Percentiles rank a stretch among this genome's conserved stretches.
phyloP scores from a whole-genome alignment of 208 protist species.

The Porcisia deanei region DNA sequence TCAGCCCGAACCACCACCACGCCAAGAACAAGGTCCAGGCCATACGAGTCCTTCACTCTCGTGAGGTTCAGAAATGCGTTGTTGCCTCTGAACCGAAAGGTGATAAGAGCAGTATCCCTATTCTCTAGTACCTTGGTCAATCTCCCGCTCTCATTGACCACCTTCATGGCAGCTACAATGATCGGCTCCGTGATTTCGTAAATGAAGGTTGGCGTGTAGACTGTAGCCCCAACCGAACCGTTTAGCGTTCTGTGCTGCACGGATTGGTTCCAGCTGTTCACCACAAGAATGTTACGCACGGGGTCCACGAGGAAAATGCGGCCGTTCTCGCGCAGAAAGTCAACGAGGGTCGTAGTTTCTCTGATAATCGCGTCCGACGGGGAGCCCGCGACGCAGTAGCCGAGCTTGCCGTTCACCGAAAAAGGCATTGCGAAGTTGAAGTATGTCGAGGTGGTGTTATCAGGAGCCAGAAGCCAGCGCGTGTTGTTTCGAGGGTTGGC shows the following conservation, averaged over 20 bases:
- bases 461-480: constrained; percentile 38
- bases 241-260: constrained; percentile 18
- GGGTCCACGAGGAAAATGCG: constrained; percentile 59
- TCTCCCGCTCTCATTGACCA: constrained; percentile 29
- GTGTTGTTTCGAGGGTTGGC: constrained; percentile 24
- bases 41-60: constrained; percentile 56
- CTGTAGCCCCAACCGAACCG: constrained; percentile 8
- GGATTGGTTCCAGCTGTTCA: constrained; percentile 60
- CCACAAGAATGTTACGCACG: constrained; percentile 42
- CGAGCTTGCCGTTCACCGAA: constrained; percentile 38
- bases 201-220: constrained; percentile 27
- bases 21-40: constrained; percentile 54
- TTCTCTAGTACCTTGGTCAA: constrained; percentile 19
- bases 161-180: constrained; percentile 31
- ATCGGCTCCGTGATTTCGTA: constrained; percentile 49
- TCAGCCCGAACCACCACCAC: constrained; percentile 52
- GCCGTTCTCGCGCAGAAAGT: constrained; percentile 52
- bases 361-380: constrained; percentile 37
- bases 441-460: constrained; percentile 46
- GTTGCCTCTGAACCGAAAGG: constrained; percentile 40
- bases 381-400: constrained; percentile 54
- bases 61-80: constrained; percentile 47
- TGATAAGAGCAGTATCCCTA: constrained; percentile 33
- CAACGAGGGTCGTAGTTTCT: constrained; percentile 45
- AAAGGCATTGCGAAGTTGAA: constrained; percentile 82